Conservation (phyloP, 345 rosid species). For the Syzygium aqueum region DNA sequence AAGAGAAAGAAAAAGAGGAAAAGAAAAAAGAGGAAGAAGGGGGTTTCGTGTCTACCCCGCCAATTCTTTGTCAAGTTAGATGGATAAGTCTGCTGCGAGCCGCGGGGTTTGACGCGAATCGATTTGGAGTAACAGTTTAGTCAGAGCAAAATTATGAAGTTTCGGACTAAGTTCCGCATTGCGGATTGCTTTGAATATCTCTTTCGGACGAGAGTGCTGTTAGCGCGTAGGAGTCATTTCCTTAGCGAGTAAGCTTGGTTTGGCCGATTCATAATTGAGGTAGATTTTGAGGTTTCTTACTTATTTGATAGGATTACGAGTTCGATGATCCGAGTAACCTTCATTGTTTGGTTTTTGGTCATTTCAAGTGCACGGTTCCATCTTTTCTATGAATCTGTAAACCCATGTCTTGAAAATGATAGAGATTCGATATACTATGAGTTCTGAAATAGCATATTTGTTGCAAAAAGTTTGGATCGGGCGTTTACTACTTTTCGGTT, state of each 20-base stretch:
- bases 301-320: rapidly evolving
- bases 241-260: background rate
- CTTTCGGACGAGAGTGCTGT: no score
- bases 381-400: no score
- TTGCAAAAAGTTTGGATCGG: no score
- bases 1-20: background rate
- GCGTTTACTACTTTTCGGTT: no score
- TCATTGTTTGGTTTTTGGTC: background rate
- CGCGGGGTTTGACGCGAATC: rapidly evolving
- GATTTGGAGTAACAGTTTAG: rapidly evolving
- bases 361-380: no score
- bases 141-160: background rate
- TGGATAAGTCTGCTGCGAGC: rapidly evolving
- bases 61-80: background rate
- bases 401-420: no score
- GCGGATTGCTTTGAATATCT: no score
- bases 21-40: background rate
- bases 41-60: background rate
- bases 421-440: no score
- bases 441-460: no score
- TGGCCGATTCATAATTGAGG: rapidly evolving
- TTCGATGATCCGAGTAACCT: background rate
- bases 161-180: rapidly evolving
- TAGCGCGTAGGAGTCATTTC: background rate
- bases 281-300: no score